Evolutionary conservation across 2,329 filamentous ascomycete genomes (phyloP).

Genomic region (Penicillium hesseltinei): DNA sequence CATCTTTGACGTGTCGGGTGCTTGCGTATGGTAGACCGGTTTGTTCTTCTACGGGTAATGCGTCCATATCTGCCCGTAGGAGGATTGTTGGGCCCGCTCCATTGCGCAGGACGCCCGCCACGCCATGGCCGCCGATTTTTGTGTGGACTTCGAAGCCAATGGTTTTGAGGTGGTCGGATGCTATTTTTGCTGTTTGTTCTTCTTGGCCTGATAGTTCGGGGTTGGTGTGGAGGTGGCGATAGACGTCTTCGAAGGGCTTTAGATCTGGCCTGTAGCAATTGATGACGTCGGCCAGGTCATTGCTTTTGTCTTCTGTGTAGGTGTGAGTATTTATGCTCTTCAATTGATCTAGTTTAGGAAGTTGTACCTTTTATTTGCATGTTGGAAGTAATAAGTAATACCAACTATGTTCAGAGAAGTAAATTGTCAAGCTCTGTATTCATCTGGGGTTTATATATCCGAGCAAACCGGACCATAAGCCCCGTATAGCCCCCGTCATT

Average conservation of each 20-base stretch:
- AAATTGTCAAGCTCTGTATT: background rate
- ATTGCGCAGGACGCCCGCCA: slow-evolving; percentile 58
- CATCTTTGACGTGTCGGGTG: slow-evolving; percentile 43
- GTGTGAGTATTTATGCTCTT: background rate
- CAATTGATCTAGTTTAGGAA: background rate
- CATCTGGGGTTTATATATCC: background rate
- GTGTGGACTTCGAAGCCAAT: slow-evolving; percentile 47
- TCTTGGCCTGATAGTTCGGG: slow-evolving; percentile 60
- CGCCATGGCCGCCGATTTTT: slow-evolving; percentile 58
- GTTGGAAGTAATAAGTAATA: background rate
- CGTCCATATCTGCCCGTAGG: slow-evolving; percentile 63
- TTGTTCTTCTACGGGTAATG: slow-evolving; percentile 56
- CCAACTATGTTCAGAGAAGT: background rate
- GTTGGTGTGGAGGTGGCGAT: slow-evolving; percentile 55
- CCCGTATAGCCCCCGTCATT: background rate
- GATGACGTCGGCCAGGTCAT: slow-evolving; percentile 22
- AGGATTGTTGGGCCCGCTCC: slow-evolving; percentile 56
- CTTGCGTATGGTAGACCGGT: slow-evolving; percentile 59
- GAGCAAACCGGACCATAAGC: background rate
- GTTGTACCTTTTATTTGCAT: slow-evolving; percentile 7
- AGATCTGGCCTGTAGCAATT: slow-evolving; percentile 44
- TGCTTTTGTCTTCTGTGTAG: background rate
- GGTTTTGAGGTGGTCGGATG: slow-evolving; percentile 43
- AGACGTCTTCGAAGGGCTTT: slow-evolving; percentile 50
- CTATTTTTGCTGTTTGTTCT: slow-evolving; percentile 49